Percentiles rank a stretch among this genome's conserved stretches.
Evolutionary conservation across 1,284 basidiomycete genomes (phyloP).

Genomic region (Kwoniella shivajii): DNA sequence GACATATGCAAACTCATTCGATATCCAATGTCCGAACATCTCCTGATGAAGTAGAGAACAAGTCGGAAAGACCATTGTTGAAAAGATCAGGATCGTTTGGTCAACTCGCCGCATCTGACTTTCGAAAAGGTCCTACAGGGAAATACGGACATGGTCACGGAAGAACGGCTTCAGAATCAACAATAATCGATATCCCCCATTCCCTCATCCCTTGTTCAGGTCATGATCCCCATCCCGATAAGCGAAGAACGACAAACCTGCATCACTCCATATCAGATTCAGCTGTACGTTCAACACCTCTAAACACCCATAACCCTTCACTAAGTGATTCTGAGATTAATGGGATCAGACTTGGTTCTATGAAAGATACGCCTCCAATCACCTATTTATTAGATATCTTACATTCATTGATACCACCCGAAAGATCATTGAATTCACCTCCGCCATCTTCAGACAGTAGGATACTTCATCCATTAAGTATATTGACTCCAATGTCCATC

Average conservation of each 20-base stretch:
- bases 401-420: constrained; percentile 22
- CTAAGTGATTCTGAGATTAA: not conserved
- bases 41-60: not conserved
- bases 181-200: not conserved
- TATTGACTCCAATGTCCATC: constrained; percentile 33
- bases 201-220: not conserved
- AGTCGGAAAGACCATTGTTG: too few relatives aligned
- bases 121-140: not conserved
- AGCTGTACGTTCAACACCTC: constrained; percentile 9
- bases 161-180: not conserved
- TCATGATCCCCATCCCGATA: not conserved
- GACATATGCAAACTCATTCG: not conserved
- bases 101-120: too few relatives aligned
- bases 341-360: constrained; percentile 4
- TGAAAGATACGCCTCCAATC: not conserved
- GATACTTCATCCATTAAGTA: constrained; percentile 22
- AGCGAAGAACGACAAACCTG: not conserved
- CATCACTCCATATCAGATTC: constrained; percentile 6
- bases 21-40: not conserved
- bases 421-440: constrained; percentile 9
- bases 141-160: not conserved
- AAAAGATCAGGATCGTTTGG: too few relatives aligned
- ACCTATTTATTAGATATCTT: constrained; percentile 19
- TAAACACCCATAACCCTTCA: not conserved
- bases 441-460: constrained; percentile 14